These are phyloP conservation scores for Lipomyces anomalus DNA, from an alignment of 805 yeast genomes.

Conservation along the genomic window DNA sequence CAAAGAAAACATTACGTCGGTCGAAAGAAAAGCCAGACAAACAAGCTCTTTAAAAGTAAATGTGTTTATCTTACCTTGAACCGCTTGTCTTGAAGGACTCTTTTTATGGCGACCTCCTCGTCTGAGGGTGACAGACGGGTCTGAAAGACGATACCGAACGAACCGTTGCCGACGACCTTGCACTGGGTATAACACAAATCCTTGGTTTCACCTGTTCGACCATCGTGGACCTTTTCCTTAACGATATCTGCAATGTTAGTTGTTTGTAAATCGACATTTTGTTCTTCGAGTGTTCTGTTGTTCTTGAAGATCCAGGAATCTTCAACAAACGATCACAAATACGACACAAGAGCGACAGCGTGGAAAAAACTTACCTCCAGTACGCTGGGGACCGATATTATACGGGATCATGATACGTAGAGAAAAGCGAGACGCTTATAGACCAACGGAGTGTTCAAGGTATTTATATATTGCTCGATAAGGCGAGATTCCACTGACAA, in stretches of 20 bases:
- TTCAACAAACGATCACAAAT: too few relatives aligned
- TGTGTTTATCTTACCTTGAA: constrained; percentile 58
- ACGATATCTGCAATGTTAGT: too few relatives aligned
- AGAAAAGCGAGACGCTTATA: background rate
- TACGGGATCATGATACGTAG: background rate
- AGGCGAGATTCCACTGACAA: too few relatives aligned
- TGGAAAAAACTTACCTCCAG: background rate
- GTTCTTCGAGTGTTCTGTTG: too few relatives aligned
- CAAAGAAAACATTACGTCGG: background rate
- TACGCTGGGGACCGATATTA: background rate
- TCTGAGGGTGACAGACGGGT: constrained; percentile 69
- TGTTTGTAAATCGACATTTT: too few relatives aligned
- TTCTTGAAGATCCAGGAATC: background rate
- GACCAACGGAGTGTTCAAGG: too few relatives aligned
- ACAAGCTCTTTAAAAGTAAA: background rate
- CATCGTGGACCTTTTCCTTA: constrained; percentile 65
- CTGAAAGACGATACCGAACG: constrained; percentile 97
- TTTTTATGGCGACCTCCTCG: constrained; percentile 83
- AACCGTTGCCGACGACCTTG: constrained; percentile 95
- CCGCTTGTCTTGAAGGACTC: constrained; percentile 92
- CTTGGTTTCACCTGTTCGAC: constrained; percentile 57
- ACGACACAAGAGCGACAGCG: too few relatives aligned
- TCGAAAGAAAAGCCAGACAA: background rate
- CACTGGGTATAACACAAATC: constrained; percentile 72
- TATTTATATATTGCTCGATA: too few relatives aligned